Conservation (phyloP, 768 basidiomycete genomes). For the Pleurotus eryngii region DNA sequence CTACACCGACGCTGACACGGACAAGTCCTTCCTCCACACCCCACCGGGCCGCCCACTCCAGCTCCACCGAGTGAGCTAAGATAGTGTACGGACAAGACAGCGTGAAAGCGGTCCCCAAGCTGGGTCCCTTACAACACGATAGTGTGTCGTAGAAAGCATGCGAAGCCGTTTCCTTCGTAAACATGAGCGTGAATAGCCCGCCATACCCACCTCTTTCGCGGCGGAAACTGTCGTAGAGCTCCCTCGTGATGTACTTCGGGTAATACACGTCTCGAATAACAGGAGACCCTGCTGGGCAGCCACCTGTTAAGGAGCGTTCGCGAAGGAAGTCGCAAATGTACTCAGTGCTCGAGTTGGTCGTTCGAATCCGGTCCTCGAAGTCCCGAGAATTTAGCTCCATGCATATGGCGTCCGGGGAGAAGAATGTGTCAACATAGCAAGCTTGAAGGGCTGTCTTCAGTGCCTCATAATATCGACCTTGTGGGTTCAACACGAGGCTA, state of each 20-base stretch:
- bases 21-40: constrained; percentile 85
- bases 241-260: constrained; percentile 74
- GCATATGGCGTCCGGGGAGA: constrained; percentile 87
- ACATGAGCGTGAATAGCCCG: constrained; percentile 85
- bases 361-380: constrained; percentile 69
- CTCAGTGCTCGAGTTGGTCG: constrained; percentile 82
- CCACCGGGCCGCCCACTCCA: constrained; percentile 87
- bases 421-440: constrained; percentile 83
- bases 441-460: constrained; percentile 59
- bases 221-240: constrained; percentile 71
- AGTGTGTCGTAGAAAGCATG: constrained; percentile 83
- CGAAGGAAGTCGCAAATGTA: constrained; percentile 77
- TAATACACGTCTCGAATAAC: constrained; percentile 86
- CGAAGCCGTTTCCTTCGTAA: constrained; percentile 65
- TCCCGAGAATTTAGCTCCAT: constrained; percentile 99
- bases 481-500: constrained; percentile 87
- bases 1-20: constrained; percentile 89
- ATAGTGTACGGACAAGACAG: constrained; percentile 92
- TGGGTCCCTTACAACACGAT: constrained; percentile 84
- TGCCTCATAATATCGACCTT: constrained; percentile 58
- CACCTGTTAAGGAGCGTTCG: constrained; percentile 47
- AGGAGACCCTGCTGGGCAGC: constrained; percentile 32
- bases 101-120: constrained; percentile 93
- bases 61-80: constrained; percentile 84
- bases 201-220: constrained; percentile 59